phyloP scores from a whole-genome alignment of 345 rosid species.

The Syzygium oleosum region DNA sequence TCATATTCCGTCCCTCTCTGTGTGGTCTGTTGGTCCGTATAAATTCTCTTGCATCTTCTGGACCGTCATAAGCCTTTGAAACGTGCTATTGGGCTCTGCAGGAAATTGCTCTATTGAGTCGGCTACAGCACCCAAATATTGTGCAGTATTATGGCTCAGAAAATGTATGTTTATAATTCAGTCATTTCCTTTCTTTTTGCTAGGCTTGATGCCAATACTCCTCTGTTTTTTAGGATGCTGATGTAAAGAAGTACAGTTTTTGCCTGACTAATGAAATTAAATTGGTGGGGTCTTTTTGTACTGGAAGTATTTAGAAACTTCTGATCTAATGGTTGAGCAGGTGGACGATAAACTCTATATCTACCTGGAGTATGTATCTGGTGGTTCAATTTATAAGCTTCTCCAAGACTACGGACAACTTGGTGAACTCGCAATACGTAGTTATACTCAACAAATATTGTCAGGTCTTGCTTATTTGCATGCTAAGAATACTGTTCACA shows the following conservation, averaged over 20 bases:
- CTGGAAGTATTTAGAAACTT: background rate
- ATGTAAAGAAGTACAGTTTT: background rate
- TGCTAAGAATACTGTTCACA: slow-evolving; percentile 59
- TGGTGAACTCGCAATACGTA: slow-evolving; percentile 60
- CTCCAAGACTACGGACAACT: slow-evolving; percentile 73
- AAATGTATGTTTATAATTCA: slow-evolving; percentile 23
- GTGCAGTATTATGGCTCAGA: slow-evolving; percentile 79
- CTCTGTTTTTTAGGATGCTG: background rate
- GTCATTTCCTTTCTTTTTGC: background rate
- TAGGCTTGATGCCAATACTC: background rate
- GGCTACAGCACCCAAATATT: slow-evolving; percentile 60
- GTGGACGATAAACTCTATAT: slow-evolving; percentile 58
- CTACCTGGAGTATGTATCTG: slow-evolving; percentile 74
- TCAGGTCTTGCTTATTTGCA: slow-evolving; percentile 68
- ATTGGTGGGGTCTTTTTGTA: background rate
- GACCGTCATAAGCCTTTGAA: background rate
- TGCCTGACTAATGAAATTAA: background rate
- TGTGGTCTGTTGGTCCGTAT: background rate
- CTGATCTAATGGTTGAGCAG: slow-evolving; percentile 18
- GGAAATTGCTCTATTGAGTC: slow-evolving; percentile 65
- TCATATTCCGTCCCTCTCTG: background rate
- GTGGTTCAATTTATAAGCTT: slow-evolving; percentile 72
- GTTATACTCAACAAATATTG: slow-evolving; percentile 70
- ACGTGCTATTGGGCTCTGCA: slow-evolving; percentile 9
- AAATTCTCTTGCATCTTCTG: background rate